Base-by-base conservation (phyloP, 441 rosid species). In the Macaranga tanarius region DNA sequence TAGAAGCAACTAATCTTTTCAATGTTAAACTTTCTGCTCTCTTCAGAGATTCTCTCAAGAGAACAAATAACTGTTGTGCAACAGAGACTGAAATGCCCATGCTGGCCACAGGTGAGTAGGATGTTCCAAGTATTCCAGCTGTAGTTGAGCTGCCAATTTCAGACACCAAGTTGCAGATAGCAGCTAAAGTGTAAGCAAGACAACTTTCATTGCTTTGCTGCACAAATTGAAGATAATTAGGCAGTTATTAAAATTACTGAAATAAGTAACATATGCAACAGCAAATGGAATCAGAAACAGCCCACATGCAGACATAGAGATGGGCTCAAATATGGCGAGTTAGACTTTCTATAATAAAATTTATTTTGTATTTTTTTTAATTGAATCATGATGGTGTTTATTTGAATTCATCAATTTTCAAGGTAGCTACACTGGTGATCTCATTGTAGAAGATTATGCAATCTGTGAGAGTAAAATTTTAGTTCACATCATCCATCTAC, bases 131-230 rank as follows among this genome's bases (percentile, higher is more conserved):
- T 75, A 86, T 78, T 76, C 90, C 86, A 74, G 82, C 80, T 19
- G 91, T 80, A 69, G 83, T 87, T 70, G 93, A 89, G 86, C 92
- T 83, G 47, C 97, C 93, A 79, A 84, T 86, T 83, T 95, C 98
- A 72, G 96, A 91, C 71, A 90, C 79, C 83, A 95, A 83, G 88
- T 84, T 91, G 88, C 98, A 89, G 75, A 95, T 89, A 69, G 97
- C 91, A 62, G 95, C 88, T 78, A 93, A 79, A 55, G 98, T 90
- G 83, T 95, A 95, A 55, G 97, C 97, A 85, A 95, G 98, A 84
- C 97, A 95, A 54, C 94, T 85, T 72, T 93, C 99, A 80, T 93
- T 88, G 77, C 91, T 85, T 77, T 85, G 84, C 99, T 95, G 96
- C 92, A 87, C 26, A 79, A 79, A 71, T 69, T 47, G 20, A 61